These are phyloP conservation scores for Picea engelmannii DNA, from an alignment of 83 land plant species.

Conservation along the genomic window DNA sequence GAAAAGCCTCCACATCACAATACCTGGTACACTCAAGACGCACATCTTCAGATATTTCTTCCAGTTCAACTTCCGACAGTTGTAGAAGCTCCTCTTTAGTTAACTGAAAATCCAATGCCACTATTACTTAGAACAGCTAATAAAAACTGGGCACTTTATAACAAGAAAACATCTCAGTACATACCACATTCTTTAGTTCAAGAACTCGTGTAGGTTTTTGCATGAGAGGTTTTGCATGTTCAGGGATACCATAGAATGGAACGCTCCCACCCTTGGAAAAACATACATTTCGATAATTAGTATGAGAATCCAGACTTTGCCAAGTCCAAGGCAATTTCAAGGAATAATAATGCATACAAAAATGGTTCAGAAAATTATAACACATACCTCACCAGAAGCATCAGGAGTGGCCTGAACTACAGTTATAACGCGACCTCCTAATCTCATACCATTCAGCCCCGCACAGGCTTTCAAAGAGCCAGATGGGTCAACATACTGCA, in stretches of 20 bases:
- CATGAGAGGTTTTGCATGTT: constrained; percentile 74
- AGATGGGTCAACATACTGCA: constrained; percentile 84
- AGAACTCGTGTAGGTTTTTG: constrained; percentile 70
- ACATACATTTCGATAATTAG: not conserved
- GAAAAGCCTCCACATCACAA: not conserved
- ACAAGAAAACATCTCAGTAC: not conserved
- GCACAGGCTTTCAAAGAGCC: constrained; percentile 88
- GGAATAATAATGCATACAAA: not conserved
- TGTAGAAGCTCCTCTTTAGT: constrained; percentile 48
- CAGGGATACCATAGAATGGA: constrained; percentile 78
- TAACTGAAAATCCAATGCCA: constrained; percentile 35
- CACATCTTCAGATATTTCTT: constrained; percentile 83
- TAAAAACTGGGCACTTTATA: not conserved
- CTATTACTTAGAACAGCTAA: not conserved
- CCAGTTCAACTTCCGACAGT: constrained; percentile 57
- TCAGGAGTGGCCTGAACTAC: constrained; percentile 73
- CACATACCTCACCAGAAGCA: constrained; percentile 41
- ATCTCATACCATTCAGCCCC: constrained; percentile 89
- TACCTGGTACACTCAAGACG: constrained; percentile 91
- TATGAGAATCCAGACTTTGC: not conserved
- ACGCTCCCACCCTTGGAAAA: constrained; percentile 36
- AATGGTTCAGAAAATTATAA: not conserved
- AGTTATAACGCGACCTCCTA: constrained; percentile 73
- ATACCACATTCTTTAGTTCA: constrained; percentile 85
- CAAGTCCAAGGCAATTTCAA: not conserved